Percentiles rank a stretch among this genome's conserved stretches.
phyloP scores from a whole-genome alignment of 1,284 basidiomycete species.

The Cystobasidium sp. region DNA sequence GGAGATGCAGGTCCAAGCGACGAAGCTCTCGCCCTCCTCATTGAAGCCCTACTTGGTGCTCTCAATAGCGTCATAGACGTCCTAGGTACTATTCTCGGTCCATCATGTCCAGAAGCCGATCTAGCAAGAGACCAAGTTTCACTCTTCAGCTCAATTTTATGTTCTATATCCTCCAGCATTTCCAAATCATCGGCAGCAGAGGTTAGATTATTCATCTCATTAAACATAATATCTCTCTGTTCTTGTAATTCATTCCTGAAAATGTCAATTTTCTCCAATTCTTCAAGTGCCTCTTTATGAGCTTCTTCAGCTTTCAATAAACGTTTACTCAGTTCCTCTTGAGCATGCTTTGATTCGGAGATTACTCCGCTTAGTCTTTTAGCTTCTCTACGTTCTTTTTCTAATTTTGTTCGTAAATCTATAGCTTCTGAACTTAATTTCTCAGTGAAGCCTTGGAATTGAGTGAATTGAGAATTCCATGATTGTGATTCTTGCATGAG shows the following conservation, averaged over 20 bases:
- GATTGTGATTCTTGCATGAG: conserved; percentile 4
- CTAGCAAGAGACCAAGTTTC: conserved; percentile 20
- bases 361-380: conserved; percentile 46
- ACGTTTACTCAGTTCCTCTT: conserved; percentile 43
- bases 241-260: conserved; percentile 47
- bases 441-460: conserved; percentile 47
- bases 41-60: not conserved
- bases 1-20: not conserved
- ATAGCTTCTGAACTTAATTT: conserved; percentile 47
- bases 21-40: not conserved
- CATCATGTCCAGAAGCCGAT: not conserved
- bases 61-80: not conserved
- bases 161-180: conserved; percentile 11
- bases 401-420: conserved; percentile 48
- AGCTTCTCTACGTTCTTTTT: conserved; percentile 49
- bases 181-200: conserved; percentile 5
- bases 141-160: conserved; percentile 12
- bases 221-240: conserved; percentile 45
- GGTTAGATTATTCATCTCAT: conserved; percentile 38
- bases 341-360: conserved; percentile 44
- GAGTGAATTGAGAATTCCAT: conserved; percentile 45
- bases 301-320: conserved; percentile 47
- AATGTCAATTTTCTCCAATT: conserved; percentile 48
- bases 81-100: not conserved
- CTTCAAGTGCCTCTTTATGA: conserved; percentile 29